phyloP scores from a whole-genome alignment of 345 rosid species.

The Ricinus communis region DNA sequence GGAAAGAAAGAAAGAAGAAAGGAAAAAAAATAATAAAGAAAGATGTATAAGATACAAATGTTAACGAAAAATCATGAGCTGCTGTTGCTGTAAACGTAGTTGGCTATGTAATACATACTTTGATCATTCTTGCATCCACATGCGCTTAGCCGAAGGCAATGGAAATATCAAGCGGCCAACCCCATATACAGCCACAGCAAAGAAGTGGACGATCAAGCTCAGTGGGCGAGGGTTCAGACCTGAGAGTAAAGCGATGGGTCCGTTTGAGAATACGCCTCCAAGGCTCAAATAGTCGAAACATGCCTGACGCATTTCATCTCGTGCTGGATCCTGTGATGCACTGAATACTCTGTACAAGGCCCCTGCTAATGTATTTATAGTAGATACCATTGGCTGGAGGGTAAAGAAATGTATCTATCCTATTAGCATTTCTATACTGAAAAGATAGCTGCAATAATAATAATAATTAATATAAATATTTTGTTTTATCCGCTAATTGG shows the following conservation, averaged over 20 bases:
- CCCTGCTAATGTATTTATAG: conserved; percentile 47
- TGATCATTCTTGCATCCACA: no score
- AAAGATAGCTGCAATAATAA: no score
- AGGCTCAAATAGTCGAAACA: conserved; percentile 53
- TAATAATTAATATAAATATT: no score
- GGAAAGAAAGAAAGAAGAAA: no score
- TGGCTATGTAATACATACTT: no score
- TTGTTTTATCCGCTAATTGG: no score
- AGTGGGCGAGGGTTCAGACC: conserved; percentile 49
- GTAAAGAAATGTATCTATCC: no score
- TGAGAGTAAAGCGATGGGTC: conserved; percentile 47
- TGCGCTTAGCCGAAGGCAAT: conserved; percentile 45
- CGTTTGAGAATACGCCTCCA: conserved; percentile 44
- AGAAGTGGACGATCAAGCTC: conserved; percentile 48
- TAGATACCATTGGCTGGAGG: conserved; percentile 43
- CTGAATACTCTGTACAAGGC: conserved; percentile 33
- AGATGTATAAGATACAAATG: no score
- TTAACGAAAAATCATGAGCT: no score
- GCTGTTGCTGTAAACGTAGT: no score
- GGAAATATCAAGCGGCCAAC: conserved; percentile 46
- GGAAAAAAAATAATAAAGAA: no score
- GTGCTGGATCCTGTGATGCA: conserved; percentile 47
- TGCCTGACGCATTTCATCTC: conserved; percentile 49
- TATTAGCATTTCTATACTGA: no score
- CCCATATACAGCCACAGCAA: conserved; percentile 47